A percentile compares a stretch with the other conserved stretches of the same genome.
phyloP scores from a whole-genome alignment of 2,329 filamentous ascomycete genomes.

The Alternaria viburni region DNA sequence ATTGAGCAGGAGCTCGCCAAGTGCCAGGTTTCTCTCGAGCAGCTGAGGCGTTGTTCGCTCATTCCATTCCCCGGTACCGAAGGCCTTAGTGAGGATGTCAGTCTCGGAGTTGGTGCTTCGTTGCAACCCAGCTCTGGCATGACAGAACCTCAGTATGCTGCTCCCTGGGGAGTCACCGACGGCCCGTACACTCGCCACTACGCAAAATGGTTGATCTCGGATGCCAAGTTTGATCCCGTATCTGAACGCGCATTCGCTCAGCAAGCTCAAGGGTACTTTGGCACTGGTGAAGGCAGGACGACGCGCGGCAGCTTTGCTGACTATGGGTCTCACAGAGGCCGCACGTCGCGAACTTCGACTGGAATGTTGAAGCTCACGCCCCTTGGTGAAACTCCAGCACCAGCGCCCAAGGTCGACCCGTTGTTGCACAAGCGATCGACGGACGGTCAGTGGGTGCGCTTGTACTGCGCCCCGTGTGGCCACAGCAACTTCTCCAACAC shows the following conservation, averaged over 20 bases:
- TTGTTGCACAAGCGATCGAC: constrained; percentile 82
- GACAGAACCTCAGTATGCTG: constrained; percentile 74
- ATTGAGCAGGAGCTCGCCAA: constrained; percentile 97
- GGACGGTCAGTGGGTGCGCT: constrained; percentile 85
- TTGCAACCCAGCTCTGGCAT: constrained; percentile 67
- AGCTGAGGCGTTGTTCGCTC: constrained; percentile 88
- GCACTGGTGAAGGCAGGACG: constrained; percentile 70
- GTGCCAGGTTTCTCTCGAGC: constrained; percentile 91
- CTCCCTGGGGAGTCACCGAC: constrained; percentile 88
- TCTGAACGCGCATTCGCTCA: constrained; percentile 46
- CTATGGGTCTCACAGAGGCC: constrained; percentile 57
- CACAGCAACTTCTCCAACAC: constrained; percentile 94
- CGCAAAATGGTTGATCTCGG: constrained; percentile 91
- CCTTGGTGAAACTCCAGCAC: constrained; percentile 51
- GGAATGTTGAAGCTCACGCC: constrained; percentile 55
- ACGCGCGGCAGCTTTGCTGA: constrained; percentile 78
- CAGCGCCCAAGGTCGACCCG: constrained; percentile 73
- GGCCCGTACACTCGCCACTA: constrained; percentile 95
- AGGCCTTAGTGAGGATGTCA: constrained; percentile 71
- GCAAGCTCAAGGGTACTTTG: constrained; percentile 47
- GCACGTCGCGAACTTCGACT: constrained; percentile 64
- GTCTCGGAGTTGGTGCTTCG: constrained; percentile 75
- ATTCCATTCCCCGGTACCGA: constrained; percentile 84
- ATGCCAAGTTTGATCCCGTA: constrained; percentile 76
- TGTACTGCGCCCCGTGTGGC: constrained; percentile 85